phyloP scores from a whole-genome alignment of 352 stramenopile species.

The Phytophthora chlamydospora region DNA sequence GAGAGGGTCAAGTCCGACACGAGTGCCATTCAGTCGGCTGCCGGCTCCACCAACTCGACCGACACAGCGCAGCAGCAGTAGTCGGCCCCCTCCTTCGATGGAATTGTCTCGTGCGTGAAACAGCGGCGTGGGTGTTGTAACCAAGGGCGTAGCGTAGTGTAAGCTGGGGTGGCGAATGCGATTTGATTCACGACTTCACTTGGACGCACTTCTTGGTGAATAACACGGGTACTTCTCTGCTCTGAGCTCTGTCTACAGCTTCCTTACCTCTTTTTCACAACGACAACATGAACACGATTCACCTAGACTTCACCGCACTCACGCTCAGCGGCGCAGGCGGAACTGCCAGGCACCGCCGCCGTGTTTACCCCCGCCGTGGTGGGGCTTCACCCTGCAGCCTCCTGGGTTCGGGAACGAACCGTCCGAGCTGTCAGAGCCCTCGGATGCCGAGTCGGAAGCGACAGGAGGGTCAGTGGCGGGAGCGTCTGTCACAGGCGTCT shows the following conservation, averaged over 20 bases:
- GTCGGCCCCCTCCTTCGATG: slow-evolving; percentile 5
- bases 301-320: not conserved
- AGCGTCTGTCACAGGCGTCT: not conserved
- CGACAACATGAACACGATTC: slow-evolving; percentile 10
- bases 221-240: slow-evolving; percentile 2
- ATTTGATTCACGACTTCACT: slow-evolving; percentile 17
- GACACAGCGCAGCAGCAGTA: slow-evolving; percentile 19
- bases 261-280: slow-evolving; percentile 3
- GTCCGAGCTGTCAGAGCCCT: slow-evolving; percentile 1
- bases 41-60: slow-evolving; percentile 26
- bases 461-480: not conserved
- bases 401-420: not conserved
- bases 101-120: slow-evolving; percentile 16
- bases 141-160: slow-evolving; percentile 22
- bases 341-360: not conserved
- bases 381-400: slow-evolving; percentile 5
- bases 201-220: slow-evolving; percentile 3
- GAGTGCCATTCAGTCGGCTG: slow-evolving; percentile 27
- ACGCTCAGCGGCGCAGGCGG: slow-evolving; percentile 3
- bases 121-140: slow-evolving; percentile 1
- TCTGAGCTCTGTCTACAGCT: slow-evolving; percentile 2
- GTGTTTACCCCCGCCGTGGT: not conserved
- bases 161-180: slow-evolving; percentile 8
- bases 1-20: slow-evolving; percentile 20
- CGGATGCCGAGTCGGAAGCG: not conserved